These are phyloP conservation scores for Gyromitra esculenta DNA, from an alignment of 2,329 filamentous ascomycete species.

Conservation along the genomic window DNA sequence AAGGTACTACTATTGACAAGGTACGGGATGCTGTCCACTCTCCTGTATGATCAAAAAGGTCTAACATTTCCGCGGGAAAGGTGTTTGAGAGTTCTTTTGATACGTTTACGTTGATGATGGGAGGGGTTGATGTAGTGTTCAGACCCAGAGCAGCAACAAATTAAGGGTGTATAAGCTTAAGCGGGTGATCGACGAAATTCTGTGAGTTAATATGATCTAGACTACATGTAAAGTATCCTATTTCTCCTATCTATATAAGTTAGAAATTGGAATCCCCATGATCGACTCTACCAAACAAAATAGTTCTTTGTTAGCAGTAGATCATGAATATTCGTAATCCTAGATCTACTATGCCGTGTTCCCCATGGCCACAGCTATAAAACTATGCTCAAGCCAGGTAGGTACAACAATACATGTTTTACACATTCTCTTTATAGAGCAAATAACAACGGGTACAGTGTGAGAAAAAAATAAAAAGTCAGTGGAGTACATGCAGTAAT, in stretches of 20 bases:
- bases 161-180: not conserved
- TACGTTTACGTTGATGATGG: conserved; percentile 24
- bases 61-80: not conserved
- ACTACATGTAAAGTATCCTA: not conserved
- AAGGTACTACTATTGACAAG: conserved; percentile 6
- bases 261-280: not conserved
- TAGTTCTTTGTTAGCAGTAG: too few species aligned
- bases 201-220: not conserved
- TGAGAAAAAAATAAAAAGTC: too few species aligned
- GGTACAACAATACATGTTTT: too few species aligned
- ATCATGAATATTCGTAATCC: too few species aligned
- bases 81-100: conserved; percentile 23
- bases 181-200: not conserved
- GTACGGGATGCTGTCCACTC: not conserved
- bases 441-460: too few species aligned
- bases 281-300: too few species aligned
- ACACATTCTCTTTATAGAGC: too few species aligned
- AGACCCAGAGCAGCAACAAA: not conserved
- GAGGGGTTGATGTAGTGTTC: conserved; percentile 12
- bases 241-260: not conserved
- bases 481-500: too few species aligned
- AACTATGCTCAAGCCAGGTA: too few species aligned
- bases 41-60: not conserved
- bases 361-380: too few species aligned
- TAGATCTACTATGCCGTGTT: too few species aligned